A percentile compares a stretch with the other conserved stretches of the same genome.
phyloP scores from a whole-genome alignment of 2,329 filamentous ascomycete species.

The Colletotrichum sp. region DNA sequence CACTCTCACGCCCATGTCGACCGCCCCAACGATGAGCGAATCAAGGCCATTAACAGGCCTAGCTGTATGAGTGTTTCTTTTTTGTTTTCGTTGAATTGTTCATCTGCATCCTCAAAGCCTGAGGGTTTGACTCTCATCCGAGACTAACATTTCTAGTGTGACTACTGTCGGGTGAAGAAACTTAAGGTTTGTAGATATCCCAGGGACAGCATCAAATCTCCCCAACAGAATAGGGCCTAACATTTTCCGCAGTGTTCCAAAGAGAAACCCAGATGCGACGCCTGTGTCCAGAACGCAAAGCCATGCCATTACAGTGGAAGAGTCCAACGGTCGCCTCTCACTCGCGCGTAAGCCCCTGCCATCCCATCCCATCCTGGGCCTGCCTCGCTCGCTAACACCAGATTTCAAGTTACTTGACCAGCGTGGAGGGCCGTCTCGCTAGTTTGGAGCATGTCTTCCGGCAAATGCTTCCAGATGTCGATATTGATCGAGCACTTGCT shows the following conservation, averaged over 20 bases:
- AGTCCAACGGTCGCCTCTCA: slow-evolving; percentile 27
- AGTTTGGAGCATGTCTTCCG: slow-evolving; percentile 24
- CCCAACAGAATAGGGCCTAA: not conserved
- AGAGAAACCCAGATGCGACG: slow-evolving; percentile 26
- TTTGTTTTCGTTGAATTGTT: not conserved
- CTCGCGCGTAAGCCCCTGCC: slow-evolving; percentile 23
- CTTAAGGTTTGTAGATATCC: slow-evolving; percentile 19
- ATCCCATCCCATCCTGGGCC: not conserved
- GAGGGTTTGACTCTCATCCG: not conserved
- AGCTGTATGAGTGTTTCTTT: not conserved
- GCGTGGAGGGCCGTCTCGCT: slow-evolving; percentile 24
- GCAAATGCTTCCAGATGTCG: slow-evolving; percentile 24
- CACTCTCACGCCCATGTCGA: not conserved
- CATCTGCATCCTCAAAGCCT: not conserved
- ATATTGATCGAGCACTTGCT: slow-evolving; percentile 25
- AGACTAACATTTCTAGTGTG: slow-evolving; percentile 15
- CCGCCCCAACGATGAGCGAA: not conserved
- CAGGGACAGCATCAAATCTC: not conserved
- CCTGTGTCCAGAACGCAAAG: slow-evolving; percentile 24
- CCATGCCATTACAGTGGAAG: slow-evolving; percentile 30
- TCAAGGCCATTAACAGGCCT: not conserved
- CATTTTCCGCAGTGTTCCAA: slow-evolving; percentile 25
- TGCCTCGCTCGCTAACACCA: not conserved
- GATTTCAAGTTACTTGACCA: slow-evolving; percentile 24
- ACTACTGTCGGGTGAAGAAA: slow-evolving; percentile 25